These are phyloP conservation scores for Pseudevernia furfuracea DNA, from an alignment of 495 filamentous ascomycete species.

Conservation along the genomic window DNA sequence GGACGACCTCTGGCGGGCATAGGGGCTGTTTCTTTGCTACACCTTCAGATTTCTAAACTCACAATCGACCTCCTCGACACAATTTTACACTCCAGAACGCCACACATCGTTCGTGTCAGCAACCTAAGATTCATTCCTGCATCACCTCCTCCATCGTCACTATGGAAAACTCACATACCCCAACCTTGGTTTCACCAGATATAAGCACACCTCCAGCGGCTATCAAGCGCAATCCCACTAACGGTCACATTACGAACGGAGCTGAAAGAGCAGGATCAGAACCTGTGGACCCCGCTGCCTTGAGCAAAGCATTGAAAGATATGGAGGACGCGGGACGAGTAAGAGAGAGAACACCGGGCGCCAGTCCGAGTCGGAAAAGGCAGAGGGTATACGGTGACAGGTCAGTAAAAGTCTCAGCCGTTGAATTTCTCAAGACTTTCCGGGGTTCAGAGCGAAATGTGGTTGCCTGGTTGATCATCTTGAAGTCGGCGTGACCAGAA, in stretches of 20 bases:
- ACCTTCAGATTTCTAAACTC: neutral
- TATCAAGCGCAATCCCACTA: conserved; percentile 32
- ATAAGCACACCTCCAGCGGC: conserved; percentile 39
- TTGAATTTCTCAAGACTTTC: conserved; percentile 9
- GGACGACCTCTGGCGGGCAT: neutral
- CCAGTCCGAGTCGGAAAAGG: conserved; percentile 78
- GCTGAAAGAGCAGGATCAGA: conserved; percentile 40
- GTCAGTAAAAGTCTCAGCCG: conserved; percentile 35
- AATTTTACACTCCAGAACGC: neutral
- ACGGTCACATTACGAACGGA: conserved; percentile 26
- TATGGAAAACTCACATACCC: conserved; percentile 13
- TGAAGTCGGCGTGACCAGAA: conserved; percentile 10
- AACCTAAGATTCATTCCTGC: neutral
- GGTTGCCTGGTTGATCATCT: conserved; percentile 2
- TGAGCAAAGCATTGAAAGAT: conserved; percentile 56
- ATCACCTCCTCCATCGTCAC: conserved; percentile 2
- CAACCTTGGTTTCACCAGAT: conserved; percentile 29
- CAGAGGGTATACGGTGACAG: conserved; percentile 80
- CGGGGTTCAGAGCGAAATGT: conserved; percentile 3
- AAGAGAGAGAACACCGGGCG: conserved; percentile 61
- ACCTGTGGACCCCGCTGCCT: conserved; percentile 52
- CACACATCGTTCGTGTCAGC: neutral
- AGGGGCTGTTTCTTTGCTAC: neutral
- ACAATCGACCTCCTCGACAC: neutral
- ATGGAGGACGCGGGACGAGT: conserved; percentile 54